phyloP scores from a whole-genome alignment of 75 land plant species.

The Picea glauca region DNA sequence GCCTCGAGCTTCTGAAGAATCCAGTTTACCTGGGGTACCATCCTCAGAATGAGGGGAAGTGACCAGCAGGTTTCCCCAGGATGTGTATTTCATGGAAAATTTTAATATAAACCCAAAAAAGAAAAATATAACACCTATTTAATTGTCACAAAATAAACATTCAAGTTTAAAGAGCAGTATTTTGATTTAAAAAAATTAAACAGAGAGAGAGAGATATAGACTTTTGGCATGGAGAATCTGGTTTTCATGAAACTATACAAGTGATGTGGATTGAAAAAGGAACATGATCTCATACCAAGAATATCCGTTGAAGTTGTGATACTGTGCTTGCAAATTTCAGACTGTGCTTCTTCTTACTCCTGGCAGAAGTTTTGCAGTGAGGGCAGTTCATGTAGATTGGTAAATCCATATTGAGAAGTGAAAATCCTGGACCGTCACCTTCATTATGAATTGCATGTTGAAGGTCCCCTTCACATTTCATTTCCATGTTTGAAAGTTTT shows the following conservation, averaged over 20 bases:
- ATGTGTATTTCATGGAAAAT: too few species aligned
- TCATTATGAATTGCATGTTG: slow-evolving; percentile 34
- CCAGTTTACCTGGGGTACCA: too few species aligned
- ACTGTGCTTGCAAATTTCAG: slow-evolving; percentile 71
- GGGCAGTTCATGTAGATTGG: slow-evolving; percentile 96
- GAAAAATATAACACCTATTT: too few species aligned
- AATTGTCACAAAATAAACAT: background rate
- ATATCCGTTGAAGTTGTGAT: slow-evolving; percentile 96
- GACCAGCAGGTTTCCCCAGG: too few species aligned
- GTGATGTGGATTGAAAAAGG: background rate
- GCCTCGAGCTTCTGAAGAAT: too few species aligned
- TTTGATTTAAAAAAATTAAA: too few species aligned
- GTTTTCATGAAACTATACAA: slow-evolving; percentile 1
- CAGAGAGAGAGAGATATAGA: background rate
- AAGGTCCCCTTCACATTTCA: slow-evolving; percentile 19
- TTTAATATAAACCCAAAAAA: too few species aligned
- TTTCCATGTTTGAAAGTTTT: slow-evolving; percentile 12
- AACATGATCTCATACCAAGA: slow-evolving; percentile 52
- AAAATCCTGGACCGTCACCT: slow-evolving; percentile 52
- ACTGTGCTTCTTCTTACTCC: slow-evolving; percentile 33
- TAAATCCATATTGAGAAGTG: slow-evolving; percentile 69
- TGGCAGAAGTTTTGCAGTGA: slow-evolving; percentile 49
- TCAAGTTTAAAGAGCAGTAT: background rate
- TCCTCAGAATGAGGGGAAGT: too few species aligned
- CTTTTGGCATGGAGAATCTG: background rate